Conservation (phyloP, 2,329 filamentous ascomycete genomes). For the Fusarium tanahbumbuense region DNA sequence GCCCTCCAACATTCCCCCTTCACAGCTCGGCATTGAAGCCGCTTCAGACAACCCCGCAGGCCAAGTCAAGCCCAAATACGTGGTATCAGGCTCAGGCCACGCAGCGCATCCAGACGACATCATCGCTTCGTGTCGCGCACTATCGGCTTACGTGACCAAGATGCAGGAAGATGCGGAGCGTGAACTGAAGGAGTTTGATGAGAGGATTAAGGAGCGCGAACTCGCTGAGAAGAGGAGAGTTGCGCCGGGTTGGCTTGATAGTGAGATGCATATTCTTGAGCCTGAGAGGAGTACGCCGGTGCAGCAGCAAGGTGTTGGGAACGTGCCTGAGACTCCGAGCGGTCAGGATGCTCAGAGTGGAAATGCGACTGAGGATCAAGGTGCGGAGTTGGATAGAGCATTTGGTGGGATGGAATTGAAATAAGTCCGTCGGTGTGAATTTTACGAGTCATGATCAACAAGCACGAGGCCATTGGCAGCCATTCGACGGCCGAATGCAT, state of each 20-base stretch:
- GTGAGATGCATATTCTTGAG: slow-evolving; percentile 74
- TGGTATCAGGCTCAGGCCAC: slow-evolving; percentile 81
- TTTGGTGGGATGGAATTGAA: slow-evolving; percentile 63
- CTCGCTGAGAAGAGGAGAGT: slow-evolving; percentile 82
- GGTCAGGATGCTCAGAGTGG: slow-evolving; percentile 32
- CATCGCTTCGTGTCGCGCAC: slow-evolving; percentile 79
- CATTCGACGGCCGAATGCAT: background rate
- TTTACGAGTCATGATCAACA: slow-evolving; percentile 27
- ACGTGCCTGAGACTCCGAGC: slow-evolving; percentile 23
- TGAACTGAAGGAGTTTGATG: slow-evolving; percentile 77
- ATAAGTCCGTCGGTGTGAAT: slow-evolving; percentile 21
- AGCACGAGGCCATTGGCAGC: slow-evolving; percentile 10
- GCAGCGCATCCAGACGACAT: slow-evolving; percentile 90
- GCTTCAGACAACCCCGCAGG: slow-evolving; percentile 51
- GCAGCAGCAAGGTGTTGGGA: slow-evolving; percentile 45
- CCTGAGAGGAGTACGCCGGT: slow-evolving; percentile 65
- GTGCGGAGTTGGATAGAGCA: slow-evolving; percentile 67
- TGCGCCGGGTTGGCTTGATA: slow-evolving; percentile 85
- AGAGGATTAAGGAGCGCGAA: slow-evolving; percentile 71
- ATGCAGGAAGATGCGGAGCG: slow-evolving; percentile 75
- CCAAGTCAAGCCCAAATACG: slow-evolving; percentile 73
- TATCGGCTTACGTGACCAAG: slow-evolving; percentile 79
- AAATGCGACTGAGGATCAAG: slow-evolving; percentile 59
- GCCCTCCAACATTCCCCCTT: slow-evolving; percentile 81
- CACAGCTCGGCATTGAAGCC: slow-evolving; percentile 51